Percentiles rank a stretch among this genome's conserved stretches.
These are phyloP conservation scores for Aspergillus tubingensis DNA, from an alignment of 2,329 filamentous ascomycete species.

Conservation along the genomic window DNA sequence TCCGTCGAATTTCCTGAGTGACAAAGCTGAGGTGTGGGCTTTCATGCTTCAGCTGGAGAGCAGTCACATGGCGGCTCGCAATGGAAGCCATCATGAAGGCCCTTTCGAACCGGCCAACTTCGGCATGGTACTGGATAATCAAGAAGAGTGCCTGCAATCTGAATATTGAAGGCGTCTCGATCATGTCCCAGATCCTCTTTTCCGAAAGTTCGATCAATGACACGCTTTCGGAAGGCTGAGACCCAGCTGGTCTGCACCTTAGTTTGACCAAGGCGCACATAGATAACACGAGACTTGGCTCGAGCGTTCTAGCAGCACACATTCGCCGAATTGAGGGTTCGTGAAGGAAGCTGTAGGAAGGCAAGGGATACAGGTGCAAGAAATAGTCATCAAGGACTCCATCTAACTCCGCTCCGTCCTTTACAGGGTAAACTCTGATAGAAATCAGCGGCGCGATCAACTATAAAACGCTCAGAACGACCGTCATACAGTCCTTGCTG, in stretches of 20 bases:
- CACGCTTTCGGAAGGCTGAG: background rate
- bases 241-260: background rate
- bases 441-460: background rate
- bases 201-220: background rate
- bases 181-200: background rate
- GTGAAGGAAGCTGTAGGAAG: slow-evolving; percentile 3
- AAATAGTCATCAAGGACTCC: background rate
- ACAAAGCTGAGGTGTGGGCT: background rate
- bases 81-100: slow-evolving; percentile 1
- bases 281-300: background rate
- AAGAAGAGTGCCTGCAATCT: background rate
- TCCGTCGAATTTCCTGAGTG: background rate
- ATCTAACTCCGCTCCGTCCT: background rate
- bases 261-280: background rate
- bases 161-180: background rate
- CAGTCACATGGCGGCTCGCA: background rate
- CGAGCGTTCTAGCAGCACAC: background rate
- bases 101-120: background rate
- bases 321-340: background rate
- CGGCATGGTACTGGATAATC: slow-evolving; percentile 1
- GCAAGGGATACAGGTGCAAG: background rate
- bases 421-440: background rate
- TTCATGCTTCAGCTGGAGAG: background rate
- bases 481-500: background rate
- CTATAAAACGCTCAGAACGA: background rate